Evolutionary conservation across 2,329 filamentous ascomycete genomes (phyloP).

Genomic region (Fusarium pilosicola): DNA sequence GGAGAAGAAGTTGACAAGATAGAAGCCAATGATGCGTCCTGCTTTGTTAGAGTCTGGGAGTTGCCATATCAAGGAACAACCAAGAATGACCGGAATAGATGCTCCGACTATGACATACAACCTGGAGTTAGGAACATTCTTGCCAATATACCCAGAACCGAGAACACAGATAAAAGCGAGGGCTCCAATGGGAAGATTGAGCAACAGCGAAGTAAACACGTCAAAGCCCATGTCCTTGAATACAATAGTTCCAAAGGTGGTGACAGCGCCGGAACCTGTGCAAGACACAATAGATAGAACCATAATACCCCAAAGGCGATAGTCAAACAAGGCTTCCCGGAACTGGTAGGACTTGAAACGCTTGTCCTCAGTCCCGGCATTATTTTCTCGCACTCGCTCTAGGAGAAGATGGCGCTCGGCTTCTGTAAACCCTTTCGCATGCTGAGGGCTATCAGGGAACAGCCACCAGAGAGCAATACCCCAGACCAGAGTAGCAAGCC

Average conservation of each 20-base stretch:
- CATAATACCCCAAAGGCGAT: not conserved
- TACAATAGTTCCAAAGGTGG: not conserved
- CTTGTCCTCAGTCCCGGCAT: not conserved
- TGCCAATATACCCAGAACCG: not conserved
- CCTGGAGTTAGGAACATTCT: not conserved
- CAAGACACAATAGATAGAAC: not conserved
- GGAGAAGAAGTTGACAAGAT: not conserved
- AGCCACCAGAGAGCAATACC: not conserved
- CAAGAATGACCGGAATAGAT: not conserved
- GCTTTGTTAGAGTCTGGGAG: not conserved
- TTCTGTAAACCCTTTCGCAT: not conserved
- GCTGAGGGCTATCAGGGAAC: not conserved
- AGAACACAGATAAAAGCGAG: not conserved
- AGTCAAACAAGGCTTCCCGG: not conserved
- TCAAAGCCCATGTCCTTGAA: not conserved
- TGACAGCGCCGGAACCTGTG: not conserved
- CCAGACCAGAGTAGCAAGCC: not conserved
- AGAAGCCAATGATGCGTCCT: not conserved
- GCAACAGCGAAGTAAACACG: not conserved
- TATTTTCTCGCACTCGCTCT: not conserved
- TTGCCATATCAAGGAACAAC: not conserved
- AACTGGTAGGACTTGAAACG: not conserved
- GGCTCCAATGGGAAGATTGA: not conserved
- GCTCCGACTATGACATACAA: not conserved
- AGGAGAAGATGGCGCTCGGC: not conserved